These are phyloP conservation scores for Lentinula novae-zelandiae DNA, from an alignment of 1,284 basidiomycete genomes.

Conservation along the genomic window DNA sequence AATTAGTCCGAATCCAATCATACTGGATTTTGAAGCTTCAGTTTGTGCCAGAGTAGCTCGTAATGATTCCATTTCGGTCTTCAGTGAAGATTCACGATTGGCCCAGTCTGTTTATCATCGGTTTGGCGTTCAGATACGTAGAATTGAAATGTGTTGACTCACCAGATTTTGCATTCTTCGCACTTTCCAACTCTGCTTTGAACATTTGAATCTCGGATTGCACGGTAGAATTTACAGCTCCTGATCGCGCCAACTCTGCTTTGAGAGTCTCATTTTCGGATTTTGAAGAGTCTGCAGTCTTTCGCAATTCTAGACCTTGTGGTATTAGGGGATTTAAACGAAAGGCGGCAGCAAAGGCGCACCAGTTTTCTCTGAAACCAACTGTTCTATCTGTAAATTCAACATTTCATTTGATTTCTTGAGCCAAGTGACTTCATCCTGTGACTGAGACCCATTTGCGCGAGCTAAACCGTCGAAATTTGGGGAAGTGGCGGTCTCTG, in stretches of 20 bases:
- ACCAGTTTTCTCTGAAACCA: constrained; percentile 3
- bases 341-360: neutral
- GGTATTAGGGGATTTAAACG: neutral
- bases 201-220: neutral
- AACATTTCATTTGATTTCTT: constrained; percentile 3
- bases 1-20: neutral
- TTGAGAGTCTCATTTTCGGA: constrained; percentile 25
- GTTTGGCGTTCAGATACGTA: neutral
- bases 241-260: constrained; percentile 25
- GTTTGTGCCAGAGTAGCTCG: neutral
- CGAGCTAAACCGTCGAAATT: neutral
- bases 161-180: neutral
- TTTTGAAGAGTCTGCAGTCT: constrained; percentile 20
- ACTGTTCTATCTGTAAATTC: neutral
- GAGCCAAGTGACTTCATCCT: neutral
- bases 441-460: neutral
- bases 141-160: neutral
- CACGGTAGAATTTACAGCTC: constrained; percentile 10
- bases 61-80: neutral
- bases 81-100: neutral
- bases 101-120: neutral
- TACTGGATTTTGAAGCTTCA: constrained; percentile 10
- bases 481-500: constrained; percentile 15
- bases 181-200: neutral
- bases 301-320: constrained; percentile 12